Evolutionary conservation across 345 rosid genomes (phyloP).

Genomic region (Eucalyptus virginea): DNA sequence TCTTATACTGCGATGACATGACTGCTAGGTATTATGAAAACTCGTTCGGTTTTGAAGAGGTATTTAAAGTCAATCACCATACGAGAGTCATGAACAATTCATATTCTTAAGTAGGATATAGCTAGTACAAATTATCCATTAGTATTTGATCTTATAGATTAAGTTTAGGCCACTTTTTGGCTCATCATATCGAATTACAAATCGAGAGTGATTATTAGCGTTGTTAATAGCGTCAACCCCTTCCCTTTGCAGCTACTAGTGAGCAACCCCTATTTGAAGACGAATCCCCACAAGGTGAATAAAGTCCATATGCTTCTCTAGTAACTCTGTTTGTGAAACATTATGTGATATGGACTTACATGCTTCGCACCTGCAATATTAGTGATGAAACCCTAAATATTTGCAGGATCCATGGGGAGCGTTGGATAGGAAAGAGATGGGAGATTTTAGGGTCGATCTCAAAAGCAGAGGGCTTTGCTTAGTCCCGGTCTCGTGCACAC

Average conservation of each 20-base stretch:
- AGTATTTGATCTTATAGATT: not conserved
- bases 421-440: constrained; percentile 48
- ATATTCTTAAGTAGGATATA: not conserved
- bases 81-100: not conserved
- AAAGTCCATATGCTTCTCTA: not conserved
- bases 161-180: not conserved
- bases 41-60: not conserved
- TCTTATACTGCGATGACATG: too few relatives aligned
- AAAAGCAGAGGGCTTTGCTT: constrained; percentile 78
- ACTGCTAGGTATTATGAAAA: not conserved
- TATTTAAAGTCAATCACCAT: not conserved
- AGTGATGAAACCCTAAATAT: not conserved
- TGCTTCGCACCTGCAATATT: not conserved
- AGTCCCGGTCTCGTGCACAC: constrained; percentile 61
- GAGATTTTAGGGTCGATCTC: constrained; percentile 37
- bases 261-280: constrained; percentile 76
- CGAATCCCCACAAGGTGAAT: constrained; percentile 45
- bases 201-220: not conserved
- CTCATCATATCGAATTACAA: not conserved
- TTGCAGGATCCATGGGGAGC: constrained; percentile 70
- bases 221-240: not conserved
- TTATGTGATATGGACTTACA: not conserved
- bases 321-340: not conserved
- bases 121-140: not conserved
- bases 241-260: constrained; percentile 33